Conservation (phyloP, 257 asterid species). For the Lavandula angustifolia region DNA sequence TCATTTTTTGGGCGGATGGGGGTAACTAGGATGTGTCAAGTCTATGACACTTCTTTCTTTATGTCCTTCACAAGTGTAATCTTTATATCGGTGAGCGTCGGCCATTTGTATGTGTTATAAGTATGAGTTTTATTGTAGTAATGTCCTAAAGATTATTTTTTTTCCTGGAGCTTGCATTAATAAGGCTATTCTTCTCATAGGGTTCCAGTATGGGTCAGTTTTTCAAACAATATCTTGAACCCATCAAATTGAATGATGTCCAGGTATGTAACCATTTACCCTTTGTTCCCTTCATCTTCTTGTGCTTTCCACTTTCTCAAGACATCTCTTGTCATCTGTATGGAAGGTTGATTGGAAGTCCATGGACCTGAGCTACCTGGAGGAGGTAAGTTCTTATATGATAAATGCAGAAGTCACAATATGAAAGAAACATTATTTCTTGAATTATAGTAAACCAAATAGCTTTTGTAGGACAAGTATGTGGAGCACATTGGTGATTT, state of each 20-base stretch:
- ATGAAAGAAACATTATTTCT: conserved; percentile 14
- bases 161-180: conserved; percentile 25
- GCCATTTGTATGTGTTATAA: neutral
- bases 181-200: conserved; percentile 40
- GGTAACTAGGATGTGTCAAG: too few relatives aligned
- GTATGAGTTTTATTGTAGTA: conserved; percentile 4
- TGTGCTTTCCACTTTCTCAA: conserved; percentile 31
- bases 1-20: too few relatives aligned
- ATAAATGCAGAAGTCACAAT: too few relatives aligned
- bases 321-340: conserved; percentile 30
- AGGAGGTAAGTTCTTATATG: conserved; percentile 82
- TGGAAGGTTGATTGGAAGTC: conserved; percentile 91
- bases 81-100: conserved; percentile 12
- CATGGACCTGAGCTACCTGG: conserved; percentile 87
- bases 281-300: conserved; percentile 16
- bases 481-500: conserved; percentile 65
- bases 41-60: neutral
- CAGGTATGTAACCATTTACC: conserved; percentile 52
- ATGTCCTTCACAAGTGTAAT: conserved; percentile 2
- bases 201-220: conserved; percentile 99
- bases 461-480: conserved; percentile 65
- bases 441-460: conserved; percentile 15
- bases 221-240: conserved; percentile 88
- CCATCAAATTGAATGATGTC: conserved; percentile 87
- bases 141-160: conserved; percentile 28